Conservation (phyloP, 2,329 filamentous ascomycete species). For the Shiraia sp. region DNA sequence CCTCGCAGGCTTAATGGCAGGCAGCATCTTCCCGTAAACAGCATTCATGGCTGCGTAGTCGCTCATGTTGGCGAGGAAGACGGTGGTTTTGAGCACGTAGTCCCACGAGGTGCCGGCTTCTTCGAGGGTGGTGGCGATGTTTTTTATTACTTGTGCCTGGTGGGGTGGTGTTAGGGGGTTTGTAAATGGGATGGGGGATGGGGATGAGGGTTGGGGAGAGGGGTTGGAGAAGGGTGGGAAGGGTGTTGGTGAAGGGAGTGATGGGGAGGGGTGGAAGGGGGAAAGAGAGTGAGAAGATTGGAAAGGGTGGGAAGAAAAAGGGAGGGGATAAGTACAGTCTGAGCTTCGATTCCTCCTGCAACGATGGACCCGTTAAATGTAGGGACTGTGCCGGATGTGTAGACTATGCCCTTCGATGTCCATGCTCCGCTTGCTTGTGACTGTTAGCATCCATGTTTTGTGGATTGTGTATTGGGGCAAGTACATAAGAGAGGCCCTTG, state of each 20-base stretch:
- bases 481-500: conserved; percentile 35
- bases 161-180: too few species aligned
- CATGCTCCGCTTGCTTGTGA: conserved; percentile 31
- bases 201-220: too few species aligned
- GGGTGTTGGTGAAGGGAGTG: too few species aligned
- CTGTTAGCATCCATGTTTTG: too few species aligned
- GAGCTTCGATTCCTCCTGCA: conserved; percentile 28
- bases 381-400: conserved; percentile 35
- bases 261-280: too few species aligned
- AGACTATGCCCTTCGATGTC: conserved; percentile 38
- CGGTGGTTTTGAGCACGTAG: conserved; percentile 40
- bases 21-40: conserved; percentile 36
- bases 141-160: conserved; percentile 41
- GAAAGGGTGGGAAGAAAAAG: neutral
- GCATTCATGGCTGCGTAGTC: conserved; percentile 41
- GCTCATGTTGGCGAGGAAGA: conserved; percentile 38
- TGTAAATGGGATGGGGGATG: too few species aligned
- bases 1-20: conserved; percentile 33
- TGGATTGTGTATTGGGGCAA: too few species aligned
- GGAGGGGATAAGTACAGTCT: conserved; percentile 17
- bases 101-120: conserved; percentile 40
- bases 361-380: conserved; percentile 33
- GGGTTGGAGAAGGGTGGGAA: too few species aligned
- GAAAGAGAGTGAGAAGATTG: conserved; percentile 4
- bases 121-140: conserved; percentile 33